Conservation (phyloP, 2,329 filamentous ascomycete genomes). For the Elsinoe perseae region DNA sequence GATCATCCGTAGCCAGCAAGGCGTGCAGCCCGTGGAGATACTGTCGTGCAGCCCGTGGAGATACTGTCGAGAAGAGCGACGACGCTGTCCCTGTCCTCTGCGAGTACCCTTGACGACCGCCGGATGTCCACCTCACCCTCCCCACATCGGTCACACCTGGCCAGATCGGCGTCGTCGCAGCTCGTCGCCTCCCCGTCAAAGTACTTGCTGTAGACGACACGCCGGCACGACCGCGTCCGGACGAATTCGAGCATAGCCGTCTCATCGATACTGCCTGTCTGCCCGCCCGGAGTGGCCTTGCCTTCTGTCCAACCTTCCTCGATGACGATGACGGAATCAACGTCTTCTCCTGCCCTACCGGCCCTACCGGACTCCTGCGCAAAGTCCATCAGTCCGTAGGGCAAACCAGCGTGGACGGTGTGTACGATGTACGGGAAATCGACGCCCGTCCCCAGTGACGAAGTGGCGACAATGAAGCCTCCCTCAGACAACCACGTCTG, state of each 20-base stretch:
- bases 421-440: constrained; percentile 21
- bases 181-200: constrained; percentile 15
- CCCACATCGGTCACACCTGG: constrained; percentile 16
- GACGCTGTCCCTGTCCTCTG: neutral
- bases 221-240: constrained; percentile 9
- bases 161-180: neutral
- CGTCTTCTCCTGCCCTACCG: no score
- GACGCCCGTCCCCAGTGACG: constrained; percentile 20
- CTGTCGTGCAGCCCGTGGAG: no score
- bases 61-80: no score
- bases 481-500: constrained; percentile 16
- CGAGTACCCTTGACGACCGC: neutral
- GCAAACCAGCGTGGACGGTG: constrained; percentile 17
- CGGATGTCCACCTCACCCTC: neutral
- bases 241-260: constrained; percentile 16
- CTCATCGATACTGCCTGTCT: no score
- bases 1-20: no score
- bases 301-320: no score
- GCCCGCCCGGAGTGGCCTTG: no score
- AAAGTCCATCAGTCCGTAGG: constrained; percentile 19
- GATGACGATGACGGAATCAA: no score
- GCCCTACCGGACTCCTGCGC: no score
- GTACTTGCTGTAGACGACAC: constrained; percentile 15
- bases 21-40: no score
- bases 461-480: constrained; percentile 22